Base-by-base conservation (phyloP, 2,329 filamentous ascomycete genomes). In the Fusarium beomiforme region DNA sequence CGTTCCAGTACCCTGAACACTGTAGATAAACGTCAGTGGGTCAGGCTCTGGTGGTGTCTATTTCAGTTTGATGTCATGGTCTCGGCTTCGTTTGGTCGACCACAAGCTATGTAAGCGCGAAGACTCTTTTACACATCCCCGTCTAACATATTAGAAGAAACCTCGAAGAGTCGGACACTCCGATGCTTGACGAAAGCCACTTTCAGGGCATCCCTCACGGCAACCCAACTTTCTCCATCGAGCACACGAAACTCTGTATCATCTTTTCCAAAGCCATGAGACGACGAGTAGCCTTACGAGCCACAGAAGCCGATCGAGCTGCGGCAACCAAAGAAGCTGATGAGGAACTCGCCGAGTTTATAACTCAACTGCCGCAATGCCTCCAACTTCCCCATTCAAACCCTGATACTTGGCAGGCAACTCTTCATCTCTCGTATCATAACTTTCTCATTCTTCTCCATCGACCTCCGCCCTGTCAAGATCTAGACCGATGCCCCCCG, bases 131-230 rank as follows among this genome's bases (percentile, higher is more conserved):
- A n/a, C 17, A 14, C 23, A 31, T 33, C 33, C 37, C 17, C 36
- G 17, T 31, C 46, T 55, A 42, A 54, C 33, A 17, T 19, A 29
- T 21, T n/a, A 26, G 11, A 49, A 79, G 79, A 63, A 83, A 85
- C 59, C 75, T 86, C 12, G 84, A 87, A 47, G 86, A 88, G 59
- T 86, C 82, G 16, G 85, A 88, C 73, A 83, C 86, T 4, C 81
- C 81, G 17, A 79, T 80, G 23, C 79, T 87, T 34, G 81, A 80
- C 8, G 74, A 75, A 14, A 79, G 79, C 5, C 82, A 87, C 75
- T 87, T 87, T 56, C 79, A 85, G 67, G 84, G 75, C 8, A 71
- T 79, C 6, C 68, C 71, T 7, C 41, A 82, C 16, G 84, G 83
- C 63, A 83, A 84, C 5, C 62, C 78, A 12, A 78, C 80, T 17